Evolutionary conservation across 257 asterid genomes (phyloP), one percentile per base, ranked within the genome.

Genomic region (Vinca minor): DNA sequence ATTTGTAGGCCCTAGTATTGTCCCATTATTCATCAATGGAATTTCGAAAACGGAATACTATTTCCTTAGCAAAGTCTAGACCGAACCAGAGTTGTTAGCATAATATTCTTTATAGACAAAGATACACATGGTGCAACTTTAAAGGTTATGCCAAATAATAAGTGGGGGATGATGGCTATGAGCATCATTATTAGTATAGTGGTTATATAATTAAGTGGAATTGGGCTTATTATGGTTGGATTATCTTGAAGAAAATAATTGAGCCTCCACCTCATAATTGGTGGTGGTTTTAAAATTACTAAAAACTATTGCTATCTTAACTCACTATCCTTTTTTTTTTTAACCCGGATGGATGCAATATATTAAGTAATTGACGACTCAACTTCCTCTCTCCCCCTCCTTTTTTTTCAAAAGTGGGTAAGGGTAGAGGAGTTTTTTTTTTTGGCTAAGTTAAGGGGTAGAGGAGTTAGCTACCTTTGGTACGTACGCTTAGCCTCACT

Each of bases 221-320:
- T n/a, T 48, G 59, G 28, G 64, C 71, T 29, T 20, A 65, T 59
- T 58, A 15, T 21, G 38, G 41, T 52, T 25, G 21, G 32, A 7
- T 52, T 65, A n/a, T n/a, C n/a, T n/a, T n/a, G 39, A n/a, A 13
- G 6, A 39, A 35, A 25, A 52, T 26, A 38, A 39, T 26, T 52
- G 62, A 65, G 50, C 50, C 50, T 14, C 21, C 42, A 47, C 38
- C 34, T 58, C 50, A 47, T 58, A 63, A 25, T 34, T 10, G 15
- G 57, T 53, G 60, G 53, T 38, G 38, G 7, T 46, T 25, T 52
- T 31, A 39, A 34, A 64, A 46, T 45, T 53, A 45, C n/a, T n/a
- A n/a, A n/a, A n/a, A n/a, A n/a, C 21, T n/a, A n/a, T 34, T 35
- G 68, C 47, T 66, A 64, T 55, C 15, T 64, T 41, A 62, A 69